These are phyloP conservation scores for Alternaria sp. DNA, from an alignment of 2,329 filamentous ascomycete species.

Conservation along the genomic window DNA sequence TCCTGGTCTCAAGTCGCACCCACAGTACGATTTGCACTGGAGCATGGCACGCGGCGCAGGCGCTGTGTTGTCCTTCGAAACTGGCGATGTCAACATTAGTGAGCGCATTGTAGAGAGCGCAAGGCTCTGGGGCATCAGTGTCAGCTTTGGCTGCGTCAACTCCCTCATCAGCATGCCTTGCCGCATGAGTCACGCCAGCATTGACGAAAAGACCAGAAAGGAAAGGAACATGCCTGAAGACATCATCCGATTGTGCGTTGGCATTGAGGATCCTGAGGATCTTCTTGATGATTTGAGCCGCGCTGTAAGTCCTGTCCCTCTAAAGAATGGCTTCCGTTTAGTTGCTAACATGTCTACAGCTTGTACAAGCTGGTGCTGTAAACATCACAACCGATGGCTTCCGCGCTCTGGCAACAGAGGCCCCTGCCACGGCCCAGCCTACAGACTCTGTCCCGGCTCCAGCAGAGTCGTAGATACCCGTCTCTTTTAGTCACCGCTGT, in stretches of 20 bases:
- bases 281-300: constrained; percentile 90
- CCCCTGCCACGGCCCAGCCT: not conserved
- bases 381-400: constrained; percentile 85
- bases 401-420: constrained; percentile 59
- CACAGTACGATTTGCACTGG: constrained; percentile 95
- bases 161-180: constrained; percentile 99
- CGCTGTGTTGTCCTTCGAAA: constrained; percentile 95
- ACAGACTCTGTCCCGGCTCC: constrained; percentile 19
- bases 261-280: constrained; percentile 92
- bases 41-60: constrained; percentile 93
- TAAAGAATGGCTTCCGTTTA: not conserved
- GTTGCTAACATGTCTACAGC: constrained; percentile 42
- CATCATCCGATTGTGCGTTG: constrained; percentile 92
- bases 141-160: constrained; percentile 98
- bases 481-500: constrained; percentile 44
- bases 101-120: constrained; percentile 95
- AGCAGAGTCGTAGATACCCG: constrained; percentile 12
- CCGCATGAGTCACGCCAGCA: constrained; percentile 98
- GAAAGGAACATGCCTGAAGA: constrained; percentile 85
- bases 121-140: constrained; percentile 90
- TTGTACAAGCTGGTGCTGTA: constrained; percentile 94
- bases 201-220: constrained; percentile 87
- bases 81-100: constrained; percentile 80
- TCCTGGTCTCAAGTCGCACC: constrained; percentile 90
- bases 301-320: constrained; percentile 69